Evolutionary conservation across 108 stramenopile genomes (phyloP).

Genomic region (Asterionellopsis glacialis): DNA sequence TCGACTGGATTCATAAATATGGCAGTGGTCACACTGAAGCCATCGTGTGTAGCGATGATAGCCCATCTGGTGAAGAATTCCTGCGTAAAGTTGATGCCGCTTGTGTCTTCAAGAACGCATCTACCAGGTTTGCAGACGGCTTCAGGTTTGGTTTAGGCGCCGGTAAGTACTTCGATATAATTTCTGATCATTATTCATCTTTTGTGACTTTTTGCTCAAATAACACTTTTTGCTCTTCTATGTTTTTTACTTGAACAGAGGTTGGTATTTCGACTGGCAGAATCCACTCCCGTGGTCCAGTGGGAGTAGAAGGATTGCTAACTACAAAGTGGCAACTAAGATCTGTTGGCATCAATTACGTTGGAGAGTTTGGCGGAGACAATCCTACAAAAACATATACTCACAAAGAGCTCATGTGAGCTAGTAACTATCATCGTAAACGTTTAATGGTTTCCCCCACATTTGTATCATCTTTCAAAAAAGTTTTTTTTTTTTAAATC

Average conservation of each 20-base stretch:
- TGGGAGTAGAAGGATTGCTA: conserved; percentile 95
- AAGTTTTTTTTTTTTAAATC: too few relatives aligned
- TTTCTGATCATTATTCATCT: neutral
- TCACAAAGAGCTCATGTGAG: conserved; percentile 46
- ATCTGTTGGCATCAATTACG: conserved; percentile 44
- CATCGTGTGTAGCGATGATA: conserved; percentile 88
- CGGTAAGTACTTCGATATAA: conserved; percentile 12
- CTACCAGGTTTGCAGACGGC: conserved; percentile 97
- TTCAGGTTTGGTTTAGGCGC: conserved; percentile 96
- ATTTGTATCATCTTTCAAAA: too few relatives aligned
- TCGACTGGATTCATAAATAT: conserved; percentile 91
- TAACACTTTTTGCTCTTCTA: too few relatives aligned
- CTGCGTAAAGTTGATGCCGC: conserved; percentile 90
- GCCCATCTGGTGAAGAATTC: conserved; percentile 80
- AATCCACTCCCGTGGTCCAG: conserved; percentile 96
- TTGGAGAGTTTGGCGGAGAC: conserved; percentile 54
- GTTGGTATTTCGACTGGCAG: conserved; percentile 96
- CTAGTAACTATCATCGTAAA: too few relatives aligned
- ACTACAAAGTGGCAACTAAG: conserved; percentile 96
- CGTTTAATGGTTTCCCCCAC: too few relatives aligned
- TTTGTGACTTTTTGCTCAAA: neutral
- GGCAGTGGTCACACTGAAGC: conserved; percentile 95
- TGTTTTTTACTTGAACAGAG: conserved; percentile 33
- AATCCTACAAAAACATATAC: conserved; percentile 56
- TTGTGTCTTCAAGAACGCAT: conserved; percentile 97